Conservation (phyloP, 2,329 filamentous ascomycete genomes). For the Didymellaceae sp. region DNA sequence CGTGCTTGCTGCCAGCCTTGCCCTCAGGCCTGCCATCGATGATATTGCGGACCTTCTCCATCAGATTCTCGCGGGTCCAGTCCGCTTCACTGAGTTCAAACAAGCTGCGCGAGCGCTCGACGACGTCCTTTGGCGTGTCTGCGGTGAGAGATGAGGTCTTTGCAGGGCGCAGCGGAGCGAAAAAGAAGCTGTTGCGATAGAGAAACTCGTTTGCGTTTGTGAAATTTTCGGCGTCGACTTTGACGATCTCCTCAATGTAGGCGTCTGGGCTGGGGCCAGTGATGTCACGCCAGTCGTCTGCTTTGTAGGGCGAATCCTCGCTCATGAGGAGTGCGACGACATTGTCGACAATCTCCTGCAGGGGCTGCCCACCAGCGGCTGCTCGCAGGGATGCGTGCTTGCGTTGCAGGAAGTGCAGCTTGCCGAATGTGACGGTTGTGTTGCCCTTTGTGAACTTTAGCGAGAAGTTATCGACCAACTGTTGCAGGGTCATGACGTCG, state of each 20-base stretch:
- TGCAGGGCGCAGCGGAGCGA: constrained; percentile 48
- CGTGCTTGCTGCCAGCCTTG: constrained; percentile 34
- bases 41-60: constrained; percentile 34
- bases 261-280: constrained; percentile 44
- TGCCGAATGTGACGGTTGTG: constrained; percentile 79
- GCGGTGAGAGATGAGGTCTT: background rate
- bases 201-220: constrained; percentile 63
- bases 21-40: constrained; percentile 36
- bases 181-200: constrained; percentile 64
- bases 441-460: constrained; percentile 92
- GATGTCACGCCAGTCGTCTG: constrained; percentile 26
- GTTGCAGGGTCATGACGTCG: constrained; percentile 74
- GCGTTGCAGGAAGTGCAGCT: constrained; percentile 80
- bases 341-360: constrained; percentile 47
- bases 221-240: constrained; percentile 64
- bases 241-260: constrained; percentile 60
- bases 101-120: constrained; percentile 26
- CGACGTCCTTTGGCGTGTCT: constrained; percentile 22
- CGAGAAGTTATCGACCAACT: constrained; percentile 77
- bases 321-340: constrained; percentile 42
- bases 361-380: constrained; percentile 51
- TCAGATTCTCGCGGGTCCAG: constrained; percentile 37
- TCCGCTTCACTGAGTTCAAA: constrained; percentile 22
- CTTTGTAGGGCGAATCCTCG: constrained; percentile 30
- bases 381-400: constrained; percentile 65